Evolutionary conservation across 805 yeast genomes (phyloP), one percentile per base, ranked within the genome.

Genomic region (Lachancea meyersii): DNA sequence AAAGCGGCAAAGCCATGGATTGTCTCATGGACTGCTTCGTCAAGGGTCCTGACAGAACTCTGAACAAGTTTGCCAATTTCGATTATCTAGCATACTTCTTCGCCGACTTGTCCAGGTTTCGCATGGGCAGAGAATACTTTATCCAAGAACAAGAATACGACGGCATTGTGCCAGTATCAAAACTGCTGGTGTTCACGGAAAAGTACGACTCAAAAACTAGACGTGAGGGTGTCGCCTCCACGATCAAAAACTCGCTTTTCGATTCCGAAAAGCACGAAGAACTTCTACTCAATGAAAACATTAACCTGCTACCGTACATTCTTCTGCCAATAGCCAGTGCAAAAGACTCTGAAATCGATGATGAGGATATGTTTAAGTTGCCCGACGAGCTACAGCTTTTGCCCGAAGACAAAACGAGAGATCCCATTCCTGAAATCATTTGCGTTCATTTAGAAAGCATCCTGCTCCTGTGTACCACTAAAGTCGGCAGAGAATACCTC

Each of bases 151-250:
- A 85, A 65, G 71, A 58, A 4, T 86, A 86, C 57, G 96, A 87
- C 58, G 69, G 64, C 16, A 82, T 85, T 16, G 80, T 84, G 14
- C 96, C 96, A 27, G 64, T 87, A 18, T 78, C 88, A n/a, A 86
- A 86, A 58, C 64, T 88, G 21, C 69, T 86, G 46, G 93, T 80
- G 0, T 88, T 87, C 65, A 83, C 96, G 4, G 89, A 86, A 57
- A 77, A 80, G 55, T 83, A 80, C 51, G 89, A 83, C 56, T 72
- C 86, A 11, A 78, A 77, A 54, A 77, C 78, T 20, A 79, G 97
- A 67, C 76, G 97, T 64, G 89, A 84, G 59, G 97, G 96, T 57
- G 89, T 86, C 30, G 94, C 95, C 1, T 83, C 95, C 4, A 84
- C 96, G 1, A 85, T 93, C 52, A 91, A 93, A 61, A 91, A 91